A percentile compares a stretch with the other conserved stretches of the same genome.
phyloP scores from a whole-genome alignment of 1,284 basidiomycete species.

The Vanrija pseudolonga region DNA sequence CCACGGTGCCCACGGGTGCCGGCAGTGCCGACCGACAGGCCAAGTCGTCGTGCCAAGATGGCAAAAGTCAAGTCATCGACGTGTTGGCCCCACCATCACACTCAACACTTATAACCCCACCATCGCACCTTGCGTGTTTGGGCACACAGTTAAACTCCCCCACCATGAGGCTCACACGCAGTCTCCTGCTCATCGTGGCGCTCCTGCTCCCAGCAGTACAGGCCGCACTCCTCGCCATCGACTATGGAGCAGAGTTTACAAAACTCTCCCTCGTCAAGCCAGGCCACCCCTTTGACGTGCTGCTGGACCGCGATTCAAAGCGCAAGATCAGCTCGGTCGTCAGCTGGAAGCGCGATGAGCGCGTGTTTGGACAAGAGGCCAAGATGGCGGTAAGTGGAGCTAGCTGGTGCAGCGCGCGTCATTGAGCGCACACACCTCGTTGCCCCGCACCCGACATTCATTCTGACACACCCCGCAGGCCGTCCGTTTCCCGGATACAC shows the following conservation, averaged over 20 bases:
- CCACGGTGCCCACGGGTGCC: too few relatives aligned
- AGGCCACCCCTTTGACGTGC: constrained; percentile 90
- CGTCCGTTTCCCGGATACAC: constrained; percentile 81
- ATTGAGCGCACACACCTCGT: too few relatives aligned
- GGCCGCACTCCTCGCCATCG: constrained; percentile 73
- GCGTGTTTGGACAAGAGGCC: constrained; percentile 84
- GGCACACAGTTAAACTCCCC: background rate
- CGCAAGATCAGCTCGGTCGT: constrained; percentile 88
- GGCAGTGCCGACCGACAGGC: too few relatives aligned
- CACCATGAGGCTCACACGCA: constrained; percentile 21
- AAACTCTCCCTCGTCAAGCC: constrained; percentile 96
- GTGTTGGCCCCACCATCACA: background rate
- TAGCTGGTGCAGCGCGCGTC: too few relatives aligned
- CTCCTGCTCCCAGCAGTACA: constrained; percentile 37
- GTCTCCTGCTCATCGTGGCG: constrained; percentile 25
- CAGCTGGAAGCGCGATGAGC: constrained; percentile 80
- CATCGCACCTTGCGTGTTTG: background rate
- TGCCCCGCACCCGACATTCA: background rate
- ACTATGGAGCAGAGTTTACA: constrained; percentile 94
- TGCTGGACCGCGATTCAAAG: constrained; percentile 94
- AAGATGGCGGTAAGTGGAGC: constrained; percentile 67
- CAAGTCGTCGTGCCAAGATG: too few relatives aligned
- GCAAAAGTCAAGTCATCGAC: too few relatives aligned
- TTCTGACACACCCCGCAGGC: constrained; percentile 56
- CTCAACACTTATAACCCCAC: background rate